Base-by-base conservation (phyloP, 257 asterid species). In the Salvia splendens region DNA sequence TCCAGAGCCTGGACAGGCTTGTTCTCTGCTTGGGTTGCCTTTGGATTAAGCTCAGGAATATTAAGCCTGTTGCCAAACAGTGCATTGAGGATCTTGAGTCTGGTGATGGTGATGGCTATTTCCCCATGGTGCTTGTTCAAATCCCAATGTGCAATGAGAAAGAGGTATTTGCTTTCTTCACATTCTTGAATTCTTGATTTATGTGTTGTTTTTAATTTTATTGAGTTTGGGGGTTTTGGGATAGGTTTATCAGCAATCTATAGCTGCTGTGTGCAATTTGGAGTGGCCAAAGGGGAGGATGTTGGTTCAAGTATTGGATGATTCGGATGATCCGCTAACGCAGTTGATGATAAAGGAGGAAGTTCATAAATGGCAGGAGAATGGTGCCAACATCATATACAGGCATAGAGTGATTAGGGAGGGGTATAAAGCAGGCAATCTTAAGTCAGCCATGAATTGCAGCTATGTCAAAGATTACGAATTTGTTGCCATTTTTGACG, bases 171-270 rank as follows among this genome's bases (percentile, higher is more conserved):
- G 5, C 40, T 38, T 28, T 2, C 47, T 16, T 8, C 41, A 30
- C 30, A 5, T 14, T 16, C 24, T 53, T 1, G 4, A 2, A 17
- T n/a, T 9, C 0, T 36, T 48, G 54, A 24, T 24, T 24, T 24
- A 24, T 24, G 16, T 67, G 15, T 24, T 12, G 10, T 24, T 24
- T 24, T 24, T 24, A 24, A 24, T 24, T 32, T 20, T 12, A 9
- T 57, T 17, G 33, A 17, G 14, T 54, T 61, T 52, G 28, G 12
- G 35, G 40, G 32, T 16, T 51, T 67, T 83, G 43, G 16, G 72
- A 51, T 75, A 91, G 97, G 96, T 91, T 40, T 91, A 91, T 73
- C 96, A 86, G 76, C 96, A 88, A 74, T 84, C 96, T 17, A 86
- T 91, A 49, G 97, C 87, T 43, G 95, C 96, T 28, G 95, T 91